Percentiles rank a stretch among this genome's conserved stretches.
These are phyloP conservation scores for Hippophae rhamnoides DNA, from an alignment of 306 rosid species.

Conservation along the genomic window DNA sequence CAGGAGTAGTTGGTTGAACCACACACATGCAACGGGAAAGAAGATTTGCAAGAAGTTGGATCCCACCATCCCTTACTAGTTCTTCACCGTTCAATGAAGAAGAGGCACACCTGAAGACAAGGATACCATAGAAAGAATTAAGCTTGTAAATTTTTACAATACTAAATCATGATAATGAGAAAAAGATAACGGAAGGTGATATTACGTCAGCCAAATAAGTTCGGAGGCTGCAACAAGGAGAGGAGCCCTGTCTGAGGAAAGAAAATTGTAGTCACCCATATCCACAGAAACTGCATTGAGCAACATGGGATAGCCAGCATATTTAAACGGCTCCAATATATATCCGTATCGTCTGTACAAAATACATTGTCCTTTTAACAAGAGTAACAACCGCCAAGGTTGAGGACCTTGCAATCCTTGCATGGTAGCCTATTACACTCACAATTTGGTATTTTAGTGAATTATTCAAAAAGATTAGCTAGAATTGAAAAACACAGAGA, in stretches of 20 bases:
- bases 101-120: conserved; percentile 64
- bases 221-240: conserved; percentile 94
- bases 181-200: conserved; percentile 8
- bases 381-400: conserved; percentile 90
- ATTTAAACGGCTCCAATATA: conserved; percentile 88
- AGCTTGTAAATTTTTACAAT: conserved; percentile 4
- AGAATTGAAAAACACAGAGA: neutral
- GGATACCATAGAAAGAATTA: conserved; percentile 18
- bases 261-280: conserved; percentile 84
- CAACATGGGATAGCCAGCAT: conserved; percentile 99
- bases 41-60: conserved; percentile 87
- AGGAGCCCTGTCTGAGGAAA: conserved; percentile 86
- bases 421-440: conserved; percentile 78
- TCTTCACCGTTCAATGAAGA: conserved; percentile 96
- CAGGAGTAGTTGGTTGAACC: conserved; percentile 86
- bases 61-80: conserved; percentile 95
- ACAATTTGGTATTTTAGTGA: conserved; percentile 16
- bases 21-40: conserved; percentile 96
- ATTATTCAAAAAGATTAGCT: neutral
- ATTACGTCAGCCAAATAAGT: conserved; percentile 96
- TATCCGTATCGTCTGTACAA: conserved; percentile 86
- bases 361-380: conserved; percentile 94
- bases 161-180: conserved; percentile 12
- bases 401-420: conserved; percentile 99
- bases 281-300: conserved; percentile 93